These are phyloP conservation scores for Fomes fomentarius DNA, from an alignment of 1,284 basidiomycete genomes.

Conservation along the genomic window DNA sequence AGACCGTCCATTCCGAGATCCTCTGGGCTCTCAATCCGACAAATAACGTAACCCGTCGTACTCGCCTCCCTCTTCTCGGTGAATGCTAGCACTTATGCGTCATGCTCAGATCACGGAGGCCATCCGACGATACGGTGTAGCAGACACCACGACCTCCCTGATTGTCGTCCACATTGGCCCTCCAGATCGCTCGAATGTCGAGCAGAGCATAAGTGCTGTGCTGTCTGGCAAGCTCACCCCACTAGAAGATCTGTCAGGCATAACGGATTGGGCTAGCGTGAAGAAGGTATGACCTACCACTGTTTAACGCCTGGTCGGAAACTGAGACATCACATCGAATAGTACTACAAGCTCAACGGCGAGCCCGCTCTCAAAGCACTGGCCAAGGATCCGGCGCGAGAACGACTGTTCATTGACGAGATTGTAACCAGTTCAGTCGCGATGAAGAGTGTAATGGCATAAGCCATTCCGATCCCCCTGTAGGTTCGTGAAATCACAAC, in stretches of 20 bases:
- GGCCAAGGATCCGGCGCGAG: slow-evolving; percentile 39
- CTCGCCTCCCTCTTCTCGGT: not conserved
- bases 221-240: slow-evolving; percentile 59
- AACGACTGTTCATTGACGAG: slow-evolving; percentile 57
- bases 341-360: slow-evolving; percentile 79
- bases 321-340: not conserved
- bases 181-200: slow-evolving; percentile 42
- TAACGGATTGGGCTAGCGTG: slow-evolving; percentile 74
- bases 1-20: slow-evolving; percentile 86
- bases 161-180: slow-evolving; percentile 72
- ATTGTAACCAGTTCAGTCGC: slow-evolving; percentile 79
- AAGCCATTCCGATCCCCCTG: too few relatives aligned
- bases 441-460: slow-evolving; percentile 74
- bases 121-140: slow-evolving; percentile 82
- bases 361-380: slow-evolving; percentile 49
- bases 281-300: slow-evolving; percentile 59
- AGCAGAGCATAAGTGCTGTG: slow-evolving; percentile 53
- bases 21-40: slow-evolving; percentile 83
- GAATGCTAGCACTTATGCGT: not conserved
- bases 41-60: slow-evolving; percentile 64
- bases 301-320: too few relatives aligned
- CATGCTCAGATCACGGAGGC: slow-evolving; percentile 79
- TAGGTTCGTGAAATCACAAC: too few relatives aligned
- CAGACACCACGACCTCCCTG: slow-evolving; percentile 66
- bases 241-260: slow-evolving; percentile 46